phyloP scores from a whole-genome alignment of 331 rosid species.

The Malus hybrid region DNA sequence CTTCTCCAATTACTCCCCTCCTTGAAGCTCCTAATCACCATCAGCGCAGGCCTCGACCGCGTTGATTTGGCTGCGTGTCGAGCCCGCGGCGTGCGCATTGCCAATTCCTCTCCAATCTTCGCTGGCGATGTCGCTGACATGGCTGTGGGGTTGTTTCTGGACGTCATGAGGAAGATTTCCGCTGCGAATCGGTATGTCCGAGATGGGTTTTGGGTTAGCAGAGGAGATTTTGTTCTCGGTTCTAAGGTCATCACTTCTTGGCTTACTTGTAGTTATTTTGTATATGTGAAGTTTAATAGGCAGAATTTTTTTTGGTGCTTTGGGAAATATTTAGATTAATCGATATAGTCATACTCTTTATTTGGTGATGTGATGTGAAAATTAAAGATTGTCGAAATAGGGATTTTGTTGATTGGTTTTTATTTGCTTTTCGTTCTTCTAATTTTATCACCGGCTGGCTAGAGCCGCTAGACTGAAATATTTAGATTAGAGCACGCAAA shows the following conservation, averaged over 20 bases:
- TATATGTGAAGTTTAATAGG: not conserved
- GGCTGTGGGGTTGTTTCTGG: slow-evolving; percentile 23
- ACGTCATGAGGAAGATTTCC: slow-evolving; percentile 15
- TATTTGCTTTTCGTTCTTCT: not conserved
- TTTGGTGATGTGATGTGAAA: not conserved
- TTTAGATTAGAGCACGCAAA: too few species aligned
- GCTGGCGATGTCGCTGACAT: slow-evolving; percentile 24
- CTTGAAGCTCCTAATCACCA: slow-evolving; percentile 4
- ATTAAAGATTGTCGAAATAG: not conserved
- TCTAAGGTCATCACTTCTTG: not conserved
- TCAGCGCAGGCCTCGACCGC: slow-evolving; percentile 25
- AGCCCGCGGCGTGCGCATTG: slow-evolving; percentile 6
- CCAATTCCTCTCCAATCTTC: slow-evolving; percentile 1
- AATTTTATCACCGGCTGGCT: too few species aligned
- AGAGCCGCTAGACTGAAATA: too few species aligned
- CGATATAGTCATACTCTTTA: too few species aligned
- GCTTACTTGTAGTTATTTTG: not conserved
- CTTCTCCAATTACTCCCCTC: not conserved
- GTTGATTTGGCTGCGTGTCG: slow-evolving; percentile 8
- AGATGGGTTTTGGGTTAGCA: not conserved
- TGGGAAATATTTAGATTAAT: too few species aligned
- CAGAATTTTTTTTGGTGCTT: too few species aligned
- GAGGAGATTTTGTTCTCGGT: slow-evolving; percentile 11
- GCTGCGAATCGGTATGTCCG: slow-evolving; percentile 19
- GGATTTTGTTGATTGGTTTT: not conserved